Percentiles rank a stretch among this genome's conserved stretches.
phyloP scores from a whole-genome alignment of 2,329 filamentous ascomycete genomes.

The Metarhizium album region DNA sequence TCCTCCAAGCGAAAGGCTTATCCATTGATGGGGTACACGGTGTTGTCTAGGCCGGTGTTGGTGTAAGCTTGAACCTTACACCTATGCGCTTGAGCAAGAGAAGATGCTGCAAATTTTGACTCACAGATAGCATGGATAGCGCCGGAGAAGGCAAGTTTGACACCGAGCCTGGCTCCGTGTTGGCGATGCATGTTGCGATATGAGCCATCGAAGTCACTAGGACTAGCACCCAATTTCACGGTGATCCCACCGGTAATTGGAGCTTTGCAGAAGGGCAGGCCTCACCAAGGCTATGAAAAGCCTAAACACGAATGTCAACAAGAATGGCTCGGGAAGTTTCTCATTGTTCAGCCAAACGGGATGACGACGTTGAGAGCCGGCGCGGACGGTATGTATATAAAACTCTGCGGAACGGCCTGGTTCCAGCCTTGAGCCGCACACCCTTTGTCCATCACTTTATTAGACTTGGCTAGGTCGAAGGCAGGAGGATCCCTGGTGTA shows the following conservation, averaged over 20 bases:
- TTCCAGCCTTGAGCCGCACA: background rate
- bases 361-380: background rate
- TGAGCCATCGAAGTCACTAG: conserved; percentile 41
- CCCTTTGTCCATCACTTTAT: conserved; percentile 2
- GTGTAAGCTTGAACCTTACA: conserved; percentile 1
- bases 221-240: background rate
- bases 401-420: background rate
- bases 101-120: background rate
- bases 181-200: conserved; percentile 48
- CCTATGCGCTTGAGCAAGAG: background rate
- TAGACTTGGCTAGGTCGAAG: conserved; percentile 2
- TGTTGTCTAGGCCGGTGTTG: conserved; percentile 5
- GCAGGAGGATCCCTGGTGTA: background rate
- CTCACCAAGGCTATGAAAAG: background rate
- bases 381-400: conserved; percentile 4
- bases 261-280: background rate
- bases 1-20: conserved; percentile 46
- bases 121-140: conserved; percentile 34
- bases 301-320: background rate
- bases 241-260: background rate
- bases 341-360: background rate
- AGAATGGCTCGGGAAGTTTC: background rate
- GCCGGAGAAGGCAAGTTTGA: conserved; percentile 37
- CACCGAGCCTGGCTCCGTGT: conserved; percentile 39
- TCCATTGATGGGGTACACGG: conserved; percentile 17